These are phyloP conservation scores for Lasiodiplodia gonubiensis DNA, from an alignment of 2,329 filamentous ascomycete genomes.

Conservation along the genomic window DNA sequence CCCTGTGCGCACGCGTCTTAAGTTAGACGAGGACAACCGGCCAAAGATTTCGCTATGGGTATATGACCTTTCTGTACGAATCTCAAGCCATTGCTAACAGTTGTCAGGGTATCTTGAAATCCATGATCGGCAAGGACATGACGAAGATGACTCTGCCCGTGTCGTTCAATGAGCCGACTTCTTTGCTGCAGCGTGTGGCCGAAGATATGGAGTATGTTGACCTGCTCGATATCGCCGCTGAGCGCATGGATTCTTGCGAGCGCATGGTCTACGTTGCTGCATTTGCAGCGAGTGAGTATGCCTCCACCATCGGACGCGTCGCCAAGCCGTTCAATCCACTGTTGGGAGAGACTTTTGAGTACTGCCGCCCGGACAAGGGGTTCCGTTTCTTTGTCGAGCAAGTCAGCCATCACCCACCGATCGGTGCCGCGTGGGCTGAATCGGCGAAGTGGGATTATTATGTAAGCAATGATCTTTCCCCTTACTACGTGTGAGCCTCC, in stretches of 20 bases:
- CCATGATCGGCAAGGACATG: slow-evolving; percentile 99
- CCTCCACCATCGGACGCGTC: slow-evolving; percentile 93
- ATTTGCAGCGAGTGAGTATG: slow-evolving; percentile 95
- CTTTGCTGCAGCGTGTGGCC: slow-evolving; percentile 88
- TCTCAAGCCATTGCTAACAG: slow-evolving; percentile 30
- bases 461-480: slow-evolving; percentile 45
- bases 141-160: slow-evolving; percentile 99
- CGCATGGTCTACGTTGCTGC: slow-evolving; percentile 93
- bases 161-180: slow-evolving; percentile 98
- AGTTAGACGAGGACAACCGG: slow-evolving; percentile 88
- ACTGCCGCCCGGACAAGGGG: slow-evolving; percentile 92
- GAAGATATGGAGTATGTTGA: slow-evolving; percentile 99
- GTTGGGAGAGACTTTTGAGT: slow-evolving; percentile 95
- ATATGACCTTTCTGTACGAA: slow-evolving; percentile 39
- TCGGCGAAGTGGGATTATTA: slow-evolving; percentile 94
- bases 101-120: slow-evolving; percentile 86
- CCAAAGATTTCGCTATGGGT: slow-evolving; percentile 97
- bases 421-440: slow-evolving; percentile 93
- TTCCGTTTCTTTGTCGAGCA: slow-evolving; percentile 99
- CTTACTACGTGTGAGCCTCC: not conserved
- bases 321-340: slow-evolving; percentile 98
- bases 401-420: slow-evolving; percentile 94
- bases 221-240: slow-evolving; percentile 85
- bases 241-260: slow-evolving; percentile 84
- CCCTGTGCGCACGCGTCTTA: slow-evolving; percentile 76